Evolutionary conservation across 192 early-diverging fungal species (phyloP), one percentile per base, ranked within the genome.

Genomic region (Coemansia guatemalensis): DNA sequence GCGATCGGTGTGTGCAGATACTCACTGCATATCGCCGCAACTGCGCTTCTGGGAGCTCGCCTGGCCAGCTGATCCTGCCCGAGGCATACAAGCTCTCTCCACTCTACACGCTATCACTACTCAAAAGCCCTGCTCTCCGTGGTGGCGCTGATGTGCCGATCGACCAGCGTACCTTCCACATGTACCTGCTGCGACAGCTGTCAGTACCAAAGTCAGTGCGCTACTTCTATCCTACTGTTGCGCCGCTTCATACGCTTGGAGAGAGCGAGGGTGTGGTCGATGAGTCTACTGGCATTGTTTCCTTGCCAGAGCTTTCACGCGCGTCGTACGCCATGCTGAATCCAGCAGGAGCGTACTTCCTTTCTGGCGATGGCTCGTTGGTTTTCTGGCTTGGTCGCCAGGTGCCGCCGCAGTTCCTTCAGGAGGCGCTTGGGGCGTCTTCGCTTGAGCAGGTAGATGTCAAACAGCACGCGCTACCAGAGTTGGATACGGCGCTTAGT

Each of bases 41-140:
- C 67, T 95, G 92, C 69, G 95, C 95, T 7, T 83, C 89, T 2
- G 86, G 88, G 21, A 94, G 92, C 23, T 85, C 93, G 11, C 89
- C 96, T 3, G 95, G 93, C 26, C 97, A 96, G 82, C 83, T 99
- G 20, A 98, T 99, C 60, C 77, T 99, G 51, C 96, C 97, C 23
- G 97, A 99, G 72, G 88, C 94, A 0, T 95, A 90, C 82, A 99
- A 99, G 74, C 82, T 96, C 44, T 88, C 91, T 48, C 96, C 97
- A 14, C 82, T 98, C 25, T 96, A 92, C 73, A 84, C 86, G 1
- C 83, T 97, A 47, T 73, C 91, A 24, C 68, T 99, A 64, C 83
- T 95, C 21, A 98, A 98, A 71, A 88, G 85, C 48, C 85, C 86
- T 49, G 85, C 93, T 3, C 86, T 99, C 63, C 88, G 94, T 51